Evolutionary conservation across 164 flowering plant genomes (phyloP), one percentile per base, ranked within the genome.

Genomic region (Pachysandra terminalis): DNA sequence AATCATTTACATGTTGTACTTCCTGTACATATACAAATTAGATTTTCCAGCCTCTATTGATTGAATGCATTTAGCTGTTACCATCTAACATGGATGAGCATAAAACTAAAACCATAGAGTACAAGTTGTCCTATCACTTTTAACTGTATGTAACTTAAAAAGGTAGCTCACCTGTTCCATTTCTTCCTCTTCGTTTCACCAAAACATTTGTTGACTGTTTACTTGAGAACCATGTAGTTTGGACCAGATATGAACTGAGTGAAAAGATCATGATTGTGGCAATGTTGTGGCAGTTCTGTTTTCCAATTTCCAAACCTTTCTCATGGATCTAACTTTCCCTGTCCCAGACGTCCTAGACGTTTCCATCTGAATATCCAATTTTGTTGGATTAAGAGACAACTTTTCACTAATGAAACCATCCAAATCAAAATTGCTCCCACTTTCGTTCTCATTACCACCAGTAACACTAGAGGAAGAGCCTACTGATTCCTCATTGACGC

Each of bases 361-460:
- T 74, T 79, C 89, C 80, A 87, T 35, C 63, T 61, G 68, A 66
- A 72, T 59, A 9, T 89, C 96, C 10, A 94, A 80, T 55, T 84
- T 80, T 17, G 83, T 71, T 56, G 89, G 71, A 45, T 88, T 93
- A 3, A 93, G 73, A 55, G 82, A 84, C 48, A 94, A 72, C 66
- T 79, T 94, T 19, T 81, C 83, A 22, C 64, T 74, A 19, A 89
- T 64, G 67, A 94, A 94, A 48, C 74, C 71, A 71, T 91, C 92
- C 73, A 94, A 61, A 79, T 90, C 81, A 52, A 90, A 84, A 14
- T 73, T 70, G 56, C 77, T 81, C 51, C 55, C 74, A 26, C 53
- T 58, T 28, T 66, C 72, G 13, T 14, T 45, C 27, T 58, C 68
- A 60, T 35, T 64, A 12, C 61, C 70, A 19, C 25, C 56, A 7